These are phyloP conservation scores for Zangia roseola DNA, from an alignment of 768 basidiomycete species.

Conservation along the genomic window DNA sequence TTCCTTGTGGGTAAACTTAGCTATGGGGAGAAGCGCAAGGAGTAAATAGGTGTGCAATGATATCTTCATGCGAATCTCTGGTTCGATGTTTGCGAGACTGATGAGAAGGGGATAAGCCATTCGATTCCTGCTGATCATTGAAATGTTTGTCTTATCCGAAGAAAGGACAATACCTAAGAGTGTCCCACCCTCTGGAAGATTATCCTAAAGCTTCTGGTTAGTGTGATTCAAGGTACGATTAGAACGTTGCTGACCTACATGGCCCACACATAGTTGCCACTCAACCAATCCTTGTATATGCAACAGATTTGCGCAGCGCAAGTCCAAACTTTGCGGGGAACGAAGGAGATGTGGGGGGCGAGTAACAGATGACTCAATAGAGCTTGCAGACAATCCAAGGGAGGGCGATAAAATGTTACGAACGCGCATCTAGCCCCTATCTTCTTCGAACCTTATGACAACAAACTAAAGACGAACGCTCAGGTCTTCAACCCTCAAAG, in stretches of 20 bases:
- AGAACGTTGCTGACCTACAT: constrained; percentile 24
- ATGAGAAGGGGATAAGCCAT: neutral
- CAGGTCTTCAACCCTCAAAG: too few species aligned
- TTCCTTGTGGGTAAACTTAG: constrained; percentile 14
- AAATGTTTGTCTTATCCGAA: too few species aligned
- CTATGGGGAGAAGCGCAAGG: constrained; percentile 14
- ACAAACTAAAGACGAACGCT: too few species aligned
- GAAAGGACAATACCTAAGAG: constrained; percentile 2
- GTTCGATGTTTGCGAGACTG: neutral
- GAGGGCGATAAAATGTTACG: constrained; percentile 31
- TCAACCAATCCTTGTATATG: constrained; percentile 13
- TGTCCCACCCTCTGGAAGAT: constrained; percentile 7
- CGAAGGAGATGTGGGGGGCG: too few species aligned
- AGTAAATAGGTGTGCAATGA: constrained; percentile 12
- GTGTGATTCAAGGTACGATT: constrained; percentile 28
- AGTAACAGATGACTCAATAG: too few species aligned
- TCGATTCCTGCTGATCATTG: constrained; percentile 9
- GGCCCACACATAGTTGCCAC: constrained; percentile 21
- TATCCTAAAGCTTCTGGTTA: constrained; percentile 25
- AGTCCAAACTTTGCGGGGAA: constrained; percentile 18
- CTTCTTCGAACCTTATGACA: too few species aligned
- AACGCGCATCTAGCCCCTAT: too few species aligned
- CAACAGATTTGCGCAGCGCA: constrained; percentile 4
- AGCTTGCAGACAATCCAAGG: constrained; percentile 31
- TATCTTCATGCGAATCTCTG: neutral